Base-by-base conservation (phyloP, 352 stramenopile species). In the Saprolegnia parasitica region DNA sequence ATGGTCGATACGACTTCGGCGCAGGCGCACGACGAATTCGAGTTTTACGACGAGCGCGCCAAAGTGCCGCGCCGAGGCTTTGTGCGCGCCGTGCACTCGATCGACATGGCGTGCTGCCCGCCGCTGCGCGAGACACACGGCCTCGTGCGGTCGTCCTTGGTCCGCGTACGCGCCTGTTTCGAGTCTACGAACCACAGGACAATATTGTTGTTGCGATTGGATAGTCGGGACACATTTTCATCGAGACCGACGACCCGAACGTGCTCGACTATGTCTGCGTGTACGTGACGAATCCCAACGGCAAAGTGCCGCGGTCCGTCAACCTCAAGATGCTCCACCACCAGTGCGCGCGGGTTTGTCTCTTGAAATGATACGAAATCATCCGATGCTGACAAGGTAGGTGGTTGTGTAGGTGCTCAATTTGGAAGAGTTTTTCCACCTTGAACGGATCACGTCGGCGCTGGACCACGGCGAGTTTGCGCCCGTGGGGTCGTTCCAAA, bases 131-230 rank as follows among this genome's bases (percentile, higher is more conserved):
- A 80, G 20, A 80, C 76, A 9, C 81, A 91, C 56, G 80, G 80
- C 0, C 76, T 92, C 29, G 81, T 92, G 21, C 83, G 86, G 18
- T 84, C 75, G 3, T 85, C 77, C 46, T 75, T 91, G 1, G 90
- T 91, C 56, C 86, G 84, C 13, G 91, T 84, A 6, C 83, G 84
- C 88, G 83, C 67, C 81, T 89, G 62, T 90, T 92, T 65, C 75
- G 86, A 26, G 83, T 91, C 63, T 9, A 46, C 72, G n/a, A n/a
- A n/a, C n/a, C 76, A 92, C 46, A 79, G 90, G 47, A 55, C n/a
- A 29, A n/a, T n/a, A n/a, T n/a, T n/a, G n/a, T n/a, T 5, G 29
- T 35, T 55, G 47, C n/a, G n/a, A 21, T 65, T n/a, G n/a, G 29
- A 35, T 35, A 65, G 57, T 65, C 57, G 20, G 57, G 57, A 10